These are phyloP conservation scores for Metschnikowia sp. DNA, from an alignment of 805 yeast species.

Conservation along the genomic window DNA sequence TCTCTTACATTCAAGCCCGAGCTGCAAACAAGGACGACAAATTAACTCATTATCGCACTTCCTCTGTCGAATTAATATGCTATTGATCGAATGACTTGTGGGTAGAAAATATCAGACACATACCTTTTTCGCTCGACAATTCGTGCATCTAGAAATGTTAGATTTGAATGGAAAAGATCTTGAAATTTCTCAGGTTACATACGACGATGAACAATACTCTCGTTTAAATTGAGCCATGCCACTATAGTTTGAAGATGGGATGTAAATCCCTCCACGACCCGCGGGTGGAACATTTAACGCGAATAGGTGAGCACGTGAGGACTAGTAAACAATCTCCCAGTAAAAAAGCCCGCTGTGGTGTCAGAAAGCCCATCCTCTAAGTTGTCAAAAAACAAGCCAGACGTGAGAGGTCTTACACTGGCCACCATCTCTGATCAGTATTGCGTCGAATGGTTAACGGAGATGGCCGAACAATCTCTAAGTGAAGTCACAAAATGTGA, in stretches of 20 bases:
- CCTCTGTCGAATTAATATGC: conserved; percentile 3
- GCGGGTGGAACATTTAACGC: not conserved
- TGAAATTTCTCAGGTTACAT: conserved; percentile 1
- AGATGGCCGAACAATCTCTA: too few species aligned
- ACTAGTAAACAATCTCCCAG: not conserved
- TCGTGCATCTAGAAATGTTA: conserved; percentile 10
- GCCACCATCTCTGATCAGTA: too few species aligned
- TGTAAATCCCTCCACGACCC: not conserved
- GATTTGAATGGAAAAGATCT: not conserved
- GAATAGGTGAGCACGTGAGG: not conserved
- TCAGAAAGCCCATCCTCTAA: too few species aligned
- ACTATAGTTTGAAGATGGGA: conserved; percentile 1
- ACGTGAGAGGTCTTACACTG: too few species aligned
- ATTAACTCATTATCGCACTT: conserved; percentile 14
- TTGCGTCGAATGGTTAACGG: too few species aligned
- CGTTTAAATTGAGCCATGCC: conserved; percentile 3
- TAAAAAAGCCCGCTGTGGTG: too few species aligned
- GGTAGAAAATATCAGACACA: not conserved
- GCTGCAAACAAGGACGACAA: conserved; percentile 11
- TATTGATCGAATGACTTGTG: too few species aligned
- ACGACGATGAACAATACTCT: conserved; percentile 14
- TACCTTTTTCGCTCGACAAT: conserved; percentile 17
- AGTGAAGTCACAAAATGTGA: too few species aligned
- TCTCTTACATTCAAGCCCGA: conserved; percentile 12
- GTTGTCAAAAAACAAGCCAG: too few species aligned